A percentile compares a stretch with the other conserved stretches of the same genome.
These are phyloP conservation scores for Botrytis fragariae DNA, from an alignment of 2,329 filamentous ascomycete genomes.

Conservation along the genomic window DNA sequence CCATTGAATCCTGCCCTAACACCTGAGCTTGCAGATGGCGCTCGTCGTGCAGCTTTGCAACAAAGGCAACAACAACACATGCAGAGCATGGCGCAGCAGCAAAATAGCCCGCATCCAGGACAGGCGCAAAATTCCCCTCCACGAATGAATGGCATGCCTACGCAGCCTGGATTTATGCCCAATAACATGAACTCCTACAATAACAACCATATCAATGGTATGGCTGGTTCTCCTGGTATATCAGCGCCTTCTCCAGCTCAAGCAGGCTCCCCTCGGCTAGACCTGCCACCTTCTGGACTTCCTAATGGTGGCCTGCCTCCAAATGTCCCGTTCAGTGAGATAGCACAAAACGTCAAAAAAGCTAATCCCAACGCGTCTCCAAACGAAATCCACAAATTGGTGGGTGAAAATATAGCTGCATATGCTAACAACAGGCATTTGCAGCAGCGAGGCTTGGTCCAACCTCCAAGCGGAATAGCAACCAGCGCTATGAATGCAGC, in stretches of 20 bases:
- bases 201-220: conserved; percentile 45
- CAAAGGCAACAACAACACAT: conserved; percentile 34
- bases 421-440: conserved; percentile 16
- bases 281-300: conserved; percentile 24
- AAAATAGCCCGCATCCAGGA: conserved; percentile 31
- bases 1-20: conserved; percentile 52
- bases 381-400: conserved; percentile 19
- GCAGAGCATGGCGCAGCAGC: conserved; percentile 31
- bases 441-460: conserved; percentile 39
- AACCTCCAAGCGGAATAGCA: conserved; percentile 43
- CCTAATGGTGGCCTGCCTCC: conserved; percentile 13
- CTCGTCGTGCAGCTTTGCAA: conserved; percentile 56
- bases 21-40: conserved; percentile 58
- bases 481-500: conserved; percentile 52
- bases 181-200: conserved; percentile 53
- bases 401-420: conserved; percentile 39
- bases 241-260: conserved; percentile 32
- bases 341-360: conserved; percentile 11
- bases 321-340: conserved; percentile 10
- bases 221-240: conserved; percentile 42
- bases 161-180: conserved; percentile 34
- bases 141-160: conserved; percentile 38
- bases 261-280: conserved; percentile 35
- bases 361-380: conserved; percentile 10
- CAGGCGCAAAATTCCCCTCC: conserved; percentile 41